These are phyloP conservation scores for Kodamaea plutei DNA, from an alignment of 1,139 yeast species.

Conservation along the genomic window DNA sequence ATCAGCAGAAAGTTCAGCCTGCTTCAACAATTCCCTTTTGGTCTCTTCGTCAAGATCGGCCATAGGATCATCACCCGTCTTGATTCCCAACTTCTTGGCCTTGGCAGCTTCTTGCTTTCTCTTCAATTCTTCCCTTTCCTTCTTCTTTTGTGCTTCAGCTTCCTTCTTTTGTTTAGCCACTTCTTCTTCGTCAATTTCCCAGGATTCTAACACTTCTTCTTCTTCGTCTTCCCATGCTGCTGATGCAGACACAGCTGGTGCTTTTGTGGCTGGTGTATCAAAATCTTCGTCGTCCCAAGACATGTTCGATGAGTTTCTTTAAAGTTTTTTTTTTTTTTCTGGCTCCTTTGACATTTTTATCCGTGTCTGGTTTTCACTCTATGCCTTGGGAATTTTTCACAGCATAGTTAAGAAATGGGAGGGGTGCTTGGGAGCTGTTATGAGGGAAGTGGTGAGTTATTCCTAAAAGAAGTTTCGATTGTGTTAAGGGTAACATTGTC, in stretches of 20 bases:
- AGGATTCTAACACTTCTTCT: slow-evolving; percentile 71
- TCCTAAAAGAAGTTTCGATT: no score
- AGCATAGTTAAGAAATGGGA: no score
- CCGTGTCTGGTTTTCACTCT: background rate
- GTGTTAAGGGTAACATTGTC: no score
- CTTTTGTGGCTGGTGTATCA: slow-evolving; percentile 55
- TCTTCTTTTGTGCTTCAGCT: slow-evolving; percentile 35
- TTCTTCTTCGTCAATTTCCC: slow-evolving; percentile 77
- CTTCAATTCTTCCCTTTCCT: slow-evolving; percentile 39
- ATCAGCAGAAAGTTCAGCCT: slow-evolving; percentile 82
- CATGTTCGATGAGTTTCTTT: slow-evolving; percentile 21
- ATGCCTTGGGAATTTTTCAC: no score
- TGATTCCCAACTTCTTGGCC: slow-evolving; percentile 23
- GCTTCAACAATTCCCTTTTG: slow-evolving; percentile 65
- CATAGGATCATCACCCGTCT: slow-evolving; percentile 51
- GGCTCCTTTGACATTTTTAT: background rate
- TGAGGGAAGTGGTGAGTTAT: no score
- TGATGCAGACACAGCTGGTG: slow-evolving; percentile 43
- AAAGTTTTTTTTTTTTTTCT: slow-evolving; percentile 3
- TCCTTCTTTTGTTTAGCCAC: slow-evolving; percentile 47
- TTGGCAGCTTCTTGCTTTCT: slow-evolving; percentile 35
- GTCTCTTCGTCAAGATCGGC: slow-evolving; percentile 55
- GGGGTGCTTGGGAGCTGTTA: no score
- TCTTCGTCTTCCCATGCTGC: slow-evolving; percentile 86
- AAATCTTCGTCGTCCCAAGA: slow-evolving; percentile 88